These are phyloP conservation scores for Pseudozyma sp. DNA, from an alignment of 1,284 basidiomycete species.

Conservation along the genomic window DNA sequence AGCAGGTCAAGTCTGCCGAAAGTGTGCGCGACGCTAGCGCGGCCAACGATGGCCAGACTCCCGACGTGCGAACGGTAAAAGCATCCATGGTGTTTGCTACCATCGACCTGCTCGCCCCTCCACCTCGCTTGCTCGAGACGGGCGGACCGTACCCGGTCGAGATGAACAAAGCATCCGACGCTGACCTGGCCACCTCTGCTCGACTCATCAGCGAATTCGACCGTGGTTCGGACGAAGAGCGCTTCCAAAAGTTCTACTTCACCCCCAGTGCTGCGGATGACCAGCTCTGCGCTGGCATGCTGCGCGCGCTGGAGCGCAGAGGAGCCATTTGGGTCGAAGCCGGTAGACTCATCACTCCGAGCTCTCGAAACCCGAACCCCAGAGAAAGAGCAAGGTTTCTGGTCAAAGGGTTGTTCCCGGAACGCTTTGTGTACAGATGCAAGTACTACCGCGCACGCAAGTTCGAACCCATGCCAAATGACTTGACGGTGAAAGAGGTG, in stretches of 20 bases:
- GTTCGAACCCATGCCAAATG: constrained; percentile 43
- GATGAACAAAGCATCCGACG: constrained; percentile 38
- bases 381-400: constrained; percentile 31
- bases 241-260: constrained; percentile 30
- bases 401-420: constrained; percentile 45
- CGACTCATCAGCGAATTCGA: constrained; percentile 33
- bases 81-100: constrained; percentile 39
- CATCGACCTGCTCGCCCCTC: constrained; percentile 44
- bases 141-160: constrained; percentile 43
- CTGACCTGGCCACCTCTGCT: constrained; percentile 23
- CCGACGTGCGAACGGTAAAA: constrained; percentile 15
- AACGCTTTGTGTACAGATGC: constrained; percentile 32
- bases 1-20: constrained; percentile 15
- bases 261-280: constrained; percentile 9
- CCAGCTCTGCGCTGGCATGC: constrained; percentile 23
- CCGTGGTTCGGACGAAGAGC: constrained; percentile 22
- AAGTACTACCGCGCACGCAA: constrained; percentile 32
- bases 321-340: constrained; percentile 44
- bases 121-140: constrained; percentile 30
- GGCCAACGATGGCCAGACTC: neutral
- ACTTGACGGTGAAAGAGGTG: constrained; percentile 26
- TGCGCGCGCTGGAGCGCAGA: constrained; percentile 30
- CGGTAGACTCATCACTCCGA: constrained; percentile 38
- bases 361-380: constrained; percentile 30
- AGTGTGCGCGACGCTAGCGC: constrained; percentile 1